Conservation (phyloP, 805 yeast genomes). For the Kluyveromyces wickerhamii region DNA sequence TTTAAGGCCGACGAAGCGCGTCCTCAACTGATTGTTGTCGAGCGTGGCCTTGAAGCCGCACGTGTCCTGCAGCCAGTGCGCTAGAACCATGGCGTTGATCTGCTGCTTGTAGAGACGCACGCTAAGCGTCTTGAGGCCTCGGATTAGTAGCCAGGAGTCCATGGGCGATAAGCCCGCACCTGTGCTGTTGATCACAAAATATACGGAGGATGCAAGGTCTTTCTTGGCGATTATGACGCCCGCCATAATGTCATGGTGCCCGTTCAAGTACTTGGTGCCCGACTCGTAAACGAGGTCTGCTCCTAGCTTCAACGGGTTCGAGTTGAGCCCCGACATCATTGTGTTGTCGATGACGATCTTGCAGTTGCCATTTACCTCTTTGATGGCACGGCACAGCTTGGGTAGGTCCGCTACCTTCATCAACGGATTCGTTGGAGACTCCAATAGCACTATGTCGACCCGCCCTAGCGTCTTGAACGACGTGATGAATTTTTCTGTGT, state of each 20-base stretch:
- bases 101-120: constrained; percentile 86
- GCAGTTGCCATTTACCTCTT: constrained; percentile 45
- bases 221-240: constrained; percentile 75
- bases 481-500: constrained; percentile 50
- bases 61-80: constrained; percentile 56
- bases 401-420: constrained; percentile 80
- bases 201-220: constrained; percentile 59
- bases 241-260: constrained; percentile 96
- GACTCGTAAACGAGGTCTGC: constrained; percentile 90
- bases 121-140: constrained; percentile 85
- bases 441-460: constrained; percentile 51
- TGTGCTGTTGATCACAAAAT: constrained; percentile 75
- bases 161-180: constrained; percentile 91
- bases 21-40: constrained; percentile 33
- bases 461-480: constrained; percentile 52
- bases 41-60: constrained; percentile 41
- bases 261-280: constrained; percentile 87
- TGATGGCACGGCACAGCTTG: constrained; percentile 58
- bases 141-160: constrained; percentile 80
- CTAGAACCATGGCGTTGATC: constrained; percentile 64
- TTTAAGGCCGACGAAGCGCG: constrained; percentile 78
- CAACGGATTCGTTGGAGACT: constrained; percentile 90
- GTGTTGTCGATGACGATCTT: constrained; percentile 87
- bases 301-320: constrained; percentile 79
- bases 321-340: constrained; percentile 88